Evolutionary conservation across 495 filamentous ascomycete species (phyloP).

Genomic region (Platismatia glauca): DNA sequence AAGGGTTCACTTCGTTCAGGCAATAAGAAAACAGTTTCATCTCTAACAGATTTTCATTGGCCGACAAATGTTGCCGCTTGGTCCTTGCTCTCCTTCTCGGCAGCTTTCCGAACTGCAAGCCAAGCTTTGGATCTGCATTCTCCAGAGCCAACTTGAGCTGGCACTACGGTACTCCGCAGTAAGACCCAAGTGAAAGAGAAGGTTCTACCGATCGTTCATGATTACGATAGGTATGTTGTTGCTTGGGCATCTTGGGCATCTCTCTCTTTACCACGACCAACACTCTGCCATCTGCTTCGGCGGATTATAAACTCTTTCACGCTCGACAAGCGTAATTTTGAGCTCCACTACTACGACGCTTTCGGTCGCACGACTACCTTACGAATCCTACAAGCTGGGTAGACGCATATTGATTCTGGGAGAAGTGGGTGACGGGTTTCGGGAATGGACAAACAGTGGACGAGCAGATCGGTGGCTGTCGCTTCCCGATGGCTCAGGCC

Average conservation of each 20-base stretch:
- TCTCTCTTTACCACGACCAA: too few relatives aligned
- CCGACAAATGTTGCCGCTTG: background rate
- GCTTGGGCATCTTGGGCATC: background rate
- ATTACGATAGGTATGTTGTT: too few relatives aligned
- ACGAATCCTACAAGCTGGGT: background rate
- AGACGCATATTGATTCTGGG: background rate
- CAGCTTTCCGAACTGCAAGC: background rate
- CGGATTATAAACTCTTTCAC: too few relatives aligned
- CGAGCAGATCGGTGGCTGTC: background rate
- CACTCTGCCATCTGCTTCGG: background rate
- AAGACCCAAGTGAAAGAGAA: background rate
- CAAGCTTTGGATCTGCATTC: background rate
- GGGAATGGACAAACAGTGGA: background rate
- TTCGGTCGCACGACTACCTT: background rate
- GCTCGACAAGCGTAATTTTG: background rate
- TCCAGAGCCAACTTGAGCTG: background rate
- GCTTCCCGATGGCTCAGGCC: constrained; percentile 2
- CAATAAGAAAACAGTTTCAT: background rate
- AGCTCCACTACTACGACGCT: background rate
- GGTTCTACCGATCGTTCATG: background rate
- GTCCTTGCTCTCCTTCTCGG: background rate
- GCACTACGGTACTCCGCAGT: background rate
- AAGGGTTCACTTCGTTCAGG: background rate
- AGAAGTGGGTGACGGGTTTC: background rate
- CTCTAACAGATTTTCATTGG: background rate